Conservation (phyloP, 1,139 yeast genomes). For the Suhomyces bolitotheri region DNA sequence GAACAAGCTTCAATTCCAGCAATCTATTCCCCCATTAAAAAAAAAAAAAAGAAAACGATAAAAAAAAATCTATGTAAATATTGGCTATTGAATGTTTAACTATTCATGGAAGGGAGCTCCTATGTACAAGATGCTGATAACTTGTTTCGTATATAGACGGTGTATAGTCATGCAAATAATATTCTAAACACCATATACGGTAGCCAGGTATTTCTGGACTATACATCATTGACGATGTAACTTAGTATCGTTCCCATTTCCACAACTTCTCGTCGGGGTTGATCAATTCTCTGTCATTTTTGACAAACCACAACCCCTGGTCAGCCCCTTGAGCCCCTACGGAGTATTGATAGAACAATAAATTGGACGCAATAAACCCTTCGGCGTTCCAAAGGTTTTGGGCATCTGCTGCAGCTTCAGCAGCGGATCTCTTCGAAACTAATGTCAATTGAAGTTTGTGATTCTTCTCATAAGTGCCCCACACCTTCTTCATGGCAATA, state of each 20-base stretch:
- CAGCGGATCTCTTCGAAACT: conserved; percentile 25
- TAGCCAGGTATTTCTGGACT: background rate
- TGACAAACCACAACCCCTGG: conserved; percentile 32
- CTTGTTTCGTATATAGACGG: too few relatives aligned
- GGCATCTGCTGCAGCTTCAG: conserved; percentile 33
- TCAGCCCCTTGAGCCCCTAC: conserved; percentile 36
- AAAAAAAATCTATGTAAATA: conserved; percentile 3
- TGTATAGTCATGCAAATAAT: background rate
- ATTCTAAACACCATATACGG: background rate
- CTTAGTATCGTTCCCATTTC: conserved; percentile 42
- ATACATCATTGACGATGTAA: too few relatives aligned
- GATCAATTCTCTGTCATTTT: conserved; percentile 49
- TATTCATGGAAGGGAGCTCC: too few relatives aligned
- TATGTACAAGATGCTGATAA: too few relatives aligned
- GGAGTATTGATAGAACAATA: conserved; percentile 34
- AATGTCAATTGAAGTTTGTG: conserved; percentile 39
- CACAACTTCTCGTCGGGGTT: conserved; percentile 56
- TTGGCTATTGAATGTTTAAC: conserved; percentile 6
- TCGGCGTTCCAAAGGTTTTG: conserved; percentile 24
- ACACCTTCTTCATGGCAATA: conserved; percentile 39
- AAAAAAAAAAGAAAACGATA: conserved; percentile 1
- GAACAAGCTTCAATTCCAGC: too few relatives aligned
- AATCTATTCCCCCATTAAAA: conserved; percentile 1
- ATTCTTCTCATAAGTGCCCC: conserved; percentile 41
- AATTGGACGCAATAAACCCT: conserved; percentile 31